Percentiles rank a stretch among this genome's conserved stretches.
These are phyloP conservation scores for Sordariomycetes sp. DNA, from an alignment of 2,329 filamentous ascomycete species.

Conservation along the genomic window DNA sequence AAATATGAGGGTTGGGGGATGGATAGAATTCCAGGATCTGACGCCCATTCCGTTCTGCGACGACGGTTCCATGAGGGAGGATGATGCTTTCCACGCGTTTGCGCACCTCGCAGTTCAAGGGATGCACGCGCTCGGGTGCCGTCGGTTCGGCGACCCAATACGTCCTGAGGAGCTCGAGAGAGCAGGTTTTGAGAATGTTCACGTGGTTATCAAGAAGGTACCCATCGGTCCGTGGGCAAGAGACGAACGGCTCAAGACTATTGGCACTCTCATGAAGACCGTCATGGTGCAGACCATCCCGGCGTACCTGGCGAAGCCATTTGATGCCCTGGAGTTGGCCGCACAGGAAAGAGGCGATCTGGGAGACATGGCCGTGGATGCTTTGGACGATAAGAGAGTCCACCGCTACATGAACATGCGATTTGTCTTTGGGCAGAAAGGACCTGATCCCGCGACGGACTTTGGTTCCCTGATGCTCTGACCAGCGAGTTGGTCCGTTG, in stretches of 20 bases:
- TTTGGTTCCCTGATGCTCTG: too few relatives aligned
- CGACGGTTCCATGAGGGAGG: slow-evolving; percentile 30
- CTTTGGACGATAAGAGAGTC: slow-evolving; percentile 21
- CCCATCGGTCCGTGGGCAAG: slow-evolving; percentile 36
- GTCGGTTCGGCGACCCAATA: slow-evolving; percentile 20
- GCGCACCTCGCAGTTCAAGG: slow-evolving; percentile 20
- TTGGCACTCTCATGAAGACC: slow-evolving; percentile 34
- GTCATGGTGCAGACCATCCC: slow-evolving; percentile 30
- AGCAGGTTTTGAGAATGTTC: slow-evolving; percentile 34
- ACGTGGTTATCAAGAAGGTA: slow-evolving; percentile 30
- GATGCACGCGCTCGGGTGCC: slow-evolving; percentile 26
- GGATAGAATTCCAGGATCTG: slow-evolving; percentile 41
- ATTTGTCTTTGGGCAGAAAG: slow-evolving; percentile 34
- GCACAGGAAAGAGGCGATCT: slow-evolving; percentile 22
- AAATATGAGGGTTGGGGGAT: slow-evolving; percentile 36
- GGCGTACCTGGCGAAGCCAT: slow-evolving; percentile 29
- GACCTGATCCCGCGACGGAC: neutral
- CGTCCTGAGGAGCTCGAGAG: slow-evolving; percentile 24
- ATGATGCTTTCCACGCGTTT: slow-evolving; percentile 26
- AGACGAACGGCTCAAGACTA: slow-evolving; percentile 27
- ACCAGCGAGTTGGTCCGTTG: too few relatives aligned
- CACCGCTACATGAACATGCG: slow-evolving; percentile 34
- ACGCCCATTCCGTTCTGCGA: slow-evolving; percentile 30
- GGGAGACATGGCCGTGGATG: slow-evolving; percentile 18
- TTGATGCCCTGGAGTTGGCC: slow-evolving; percentile 25